These are phyloP conservation scores for Leccinum ponderosum DNA, from an alignment of 1,284 basidiomycete genomes.

Conservation along the genomic window DNA sequence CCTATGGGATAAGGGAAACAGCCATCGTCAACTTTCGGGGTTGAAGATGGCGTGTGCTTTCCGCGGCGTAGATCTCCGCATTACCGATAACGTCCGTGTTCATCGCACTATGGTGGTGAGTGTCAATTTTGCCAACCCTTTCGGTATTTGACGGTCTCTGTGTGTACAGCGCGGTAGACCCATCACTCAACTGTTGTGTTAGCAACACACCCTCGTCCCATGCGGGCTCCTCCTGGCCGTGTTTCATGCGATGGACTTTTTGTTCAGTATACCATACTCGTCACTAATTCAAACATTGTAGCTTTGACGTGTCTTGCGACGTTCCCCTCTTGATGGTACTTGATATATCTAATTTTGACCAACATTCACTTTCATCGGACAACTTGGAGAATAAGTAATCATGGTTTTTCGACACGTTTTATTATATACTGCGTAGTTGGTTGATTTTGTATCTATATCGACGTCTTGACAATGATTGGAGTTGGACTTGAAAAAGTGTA, in stretches of 20 bases:
- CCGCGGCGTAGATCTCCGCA: slow-evolving; percentile 48
- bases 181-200: slow-evolving; percentile 16
- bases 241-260: slow-evolving; percentile 1
- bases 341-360: slow-evolving; percentile 8
- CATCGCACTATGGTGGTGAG: slow-evolving; percentile 52
- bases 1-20: slow-evolving; percentile 46
- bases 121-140: slow-evolving; percentile 14
- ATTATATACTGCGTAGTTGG: not conserved
- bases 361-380: not conserved
- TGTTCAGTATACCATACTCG: slow-evolving; percentile 8
- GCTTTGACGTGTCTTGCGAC: slow-evolving; percentile 10
- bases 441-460: slow-evolving; percentile 21
- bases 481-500: not conserved
- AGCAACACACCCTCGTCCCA: slow-evolving; percentile 10
- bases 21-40: slow-evolving; percentile 47
- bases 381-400: not conserved
- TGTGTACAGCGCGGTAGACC: slow-evolving; percentile 18
- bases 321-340: not conserved
- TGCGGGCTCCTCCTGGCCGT: not conserved
- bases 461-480: slow-evolving; percentile 7
- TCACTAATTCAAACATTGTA: slow-evolving; percentile 18
- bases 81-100: slow-evolving; percentile 45
- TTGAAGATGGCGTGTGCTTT: slow-evolving; percentile 58
- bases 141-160: slow-evolving; percentile 12
- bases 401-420: not conserved